Evolutionary conservation across 345 rosid species (phyloP).

Genomic region (Dimocarpus longan): DNA sequence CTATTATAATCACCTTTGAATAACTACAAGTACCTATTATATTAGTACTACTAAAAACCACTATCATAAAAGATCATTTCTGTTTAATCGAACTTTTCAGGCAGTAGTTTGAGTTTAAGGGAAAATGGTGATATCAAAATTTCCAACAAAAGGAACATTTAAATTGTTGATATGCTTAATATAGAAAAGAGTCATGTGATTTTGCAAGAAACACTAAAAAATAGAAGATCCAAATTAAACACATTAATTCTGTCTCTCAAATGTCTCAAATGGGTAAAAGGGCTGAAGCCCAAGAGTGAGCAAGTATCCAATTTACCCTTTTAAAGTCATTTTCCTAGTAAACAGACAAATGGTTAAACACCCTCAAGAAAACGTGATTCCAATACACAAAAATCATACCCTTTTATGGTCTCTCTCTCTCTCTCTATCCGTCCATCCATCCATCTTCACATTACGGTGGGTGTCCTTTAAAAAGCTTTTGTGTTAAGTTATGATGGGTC

Average conservation of each 20-base stretch:
- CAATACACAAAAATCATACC: neutral
- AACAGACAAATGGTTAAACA: constrained; percentile 27
- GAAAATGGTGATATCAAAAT: too few relatives aligned
- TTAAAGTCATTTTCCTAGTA: constrained; percentile 22
- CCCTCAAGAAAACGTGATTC: constrained; percentile 13
- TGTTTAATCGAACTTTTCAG: too few relatives aligned
- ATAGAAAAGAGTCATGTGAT: too few relatives aligned
- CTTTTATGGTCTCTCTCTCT: neutral
- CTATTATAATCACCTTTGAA: neutral
- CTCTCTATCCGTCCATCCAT: neutral
- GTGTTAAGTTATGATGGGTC: constrained; percentile 58
- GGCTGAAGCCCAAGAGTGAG: constrained; percentile 21
- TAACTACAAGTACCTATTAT: neutral
- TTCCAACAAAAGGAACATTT: too few relatives aligned
- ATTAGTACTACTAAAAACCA: neutral
- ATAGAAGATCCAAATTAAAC: neutral
- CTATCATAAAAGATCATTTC: too few relatives aligned
- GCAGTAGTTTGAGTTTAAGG: too few relatives aligned
- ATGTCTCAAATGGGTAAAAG: constrained; percentile 5
- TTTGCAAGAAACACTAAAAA: neutral
- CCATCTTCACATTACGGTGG: neutral
- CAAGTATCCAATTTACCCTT: neutral
- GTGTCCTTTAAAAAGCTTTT: constrained; percentile 27
- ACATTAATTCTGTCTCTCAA: neutral
- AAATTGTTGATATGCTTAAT: too few relatives aligned